Evolutionary conservation across 345 rosid genomes (phyloP).

Genomic region (Lepidium aucheri): DNA sequence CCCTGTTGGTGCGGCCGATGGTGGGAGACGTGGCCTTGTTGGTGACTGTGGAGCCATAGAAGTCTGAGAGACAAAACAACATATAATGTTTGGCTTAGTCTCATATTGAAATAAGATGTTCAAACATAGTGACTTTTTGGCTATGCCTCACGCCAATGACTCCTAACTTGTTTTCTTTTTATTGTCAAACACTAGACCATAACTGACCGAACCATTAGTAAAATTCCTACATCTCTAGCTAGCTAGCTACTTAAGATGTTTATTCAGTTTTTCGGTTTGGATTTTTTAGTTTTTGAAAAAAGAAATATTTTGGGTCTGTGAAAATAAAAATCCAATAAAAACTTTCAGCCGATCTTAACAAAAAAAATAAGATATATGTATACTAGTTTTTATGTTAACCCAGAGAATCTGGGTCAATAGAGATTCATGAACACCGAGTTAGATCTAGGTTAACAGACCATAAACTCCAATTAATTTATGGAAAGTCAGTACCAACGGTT

Average conservation of each 20-base stretch:
- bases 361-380: no score
- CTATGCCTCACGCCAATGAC: neutral
- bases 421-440: no score
- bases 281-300: neutral
- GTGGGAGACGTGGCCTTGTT: conserved; percentile 8
- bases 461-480: no score
- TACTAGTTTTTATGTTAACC: no score
- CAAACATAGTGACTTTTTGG: neutral
- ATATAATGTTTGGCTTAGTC: neutral
- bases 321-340: neutral
- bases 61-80: conserved; percentile 5
- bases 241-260: neutral
- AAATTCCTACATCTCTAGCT: no score
- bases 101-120: neutral
- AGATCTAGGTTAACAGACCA: no score
- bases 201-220: no score
- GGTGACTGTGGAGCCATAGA: conserved; percentile 8
- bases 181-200: no score
- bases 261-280: neutral
- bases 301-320: neutral
- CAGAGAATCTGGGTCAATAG: no score
- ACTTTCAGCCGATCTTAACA: no score
- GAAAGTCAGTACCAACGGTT: no score
- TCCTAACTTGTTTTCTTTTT: no score
- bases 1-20: conserved; percentile 21